These are phyloP conservation scores for Taiozyma onychis DNA, from an alignment of 1,139 yeast species.

Conservation along the genomic window DNA sequence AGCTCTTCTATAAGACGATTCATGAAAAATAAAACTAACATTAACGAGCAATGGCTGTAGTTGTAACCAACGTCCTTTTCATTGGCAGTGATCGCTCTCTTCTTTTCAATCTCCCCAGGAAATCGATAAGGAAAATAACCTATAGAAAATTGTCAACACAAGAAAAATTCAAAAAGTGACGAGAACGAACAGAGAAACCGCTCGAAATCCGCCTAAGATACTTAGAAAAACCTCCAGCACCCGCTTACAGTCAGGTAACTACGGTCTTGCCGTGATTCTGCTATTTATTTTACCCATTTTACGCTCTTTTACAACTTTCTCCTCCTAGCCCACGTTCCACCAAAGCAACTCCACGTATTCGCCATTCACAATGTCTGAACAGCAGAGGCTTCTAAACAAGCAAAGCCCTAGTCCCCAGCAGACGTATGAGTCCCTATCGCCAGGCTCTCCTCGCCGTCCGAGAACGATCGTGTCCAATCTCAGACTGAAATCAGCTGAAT, in stretches of 20 bases:
- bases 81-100: background rate
- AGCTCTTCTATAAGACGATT: conserved; percentile 11
- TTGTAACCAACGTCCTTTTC: background rate
- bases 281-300: background rate
- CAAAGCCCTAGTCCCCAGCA: conserved; percentile 4
- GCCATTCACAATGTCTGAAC: conserved; percentile 1
- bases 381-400: conserved; percentile 7
- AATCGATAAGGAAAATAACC: background rate
- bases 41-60: background rate
- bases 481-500: background rate
- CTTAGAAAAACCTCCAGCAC: background rate
- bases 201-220: background rate
- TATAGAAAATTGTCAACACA: background rate
- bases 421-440: conserved; percentile 10
- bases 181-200: background rate
- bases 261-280: background rate
- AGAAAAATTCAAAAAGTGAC: background rate
- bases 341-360: background rate
- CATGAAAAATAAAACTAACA: background rate
- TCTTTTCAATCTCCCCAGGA: background rate
- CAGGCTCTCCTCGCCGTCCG: conserved; percentile 17
- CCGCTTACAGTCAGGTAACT: background rate
- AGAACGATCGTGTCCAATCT: conserved; percentile 14
- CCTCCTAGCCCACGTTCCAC: background rate
- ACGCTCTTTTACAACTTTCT: background rate